These are phyloP conservation scores for Macadamia integrifolia DNA, from an alignment of 164 flowering plant species.

Conservation along the genomic window DNA sequence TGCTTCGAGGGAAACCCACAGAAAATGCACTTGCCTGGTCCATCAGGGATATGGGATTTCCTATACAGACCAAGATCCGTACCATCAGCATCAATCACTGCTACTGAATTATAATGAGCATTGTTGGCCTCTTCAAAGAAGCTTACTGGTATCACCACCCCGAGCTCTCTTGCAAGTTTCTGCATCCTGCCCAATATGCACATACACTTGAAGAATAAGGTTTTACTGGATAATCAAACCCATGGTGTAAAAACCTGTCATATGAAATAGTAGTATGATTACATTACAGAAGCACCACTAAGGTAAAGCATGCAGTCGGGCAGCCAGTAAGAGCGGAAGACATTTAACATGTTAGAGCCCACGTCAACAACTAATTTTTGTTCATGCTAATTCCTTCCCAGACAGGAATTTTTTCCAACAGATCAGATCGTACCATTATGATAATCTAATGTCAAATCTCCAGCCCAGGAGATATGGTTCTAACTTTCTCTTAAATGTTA, in stretches of 20 bases:
- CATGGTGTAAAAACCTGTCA: not conserved
- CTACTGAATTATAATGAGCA: slow-evolving; percentile 95
- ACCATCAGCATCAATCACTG: slow-evolving; percentile 97
- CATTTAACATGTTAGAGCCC: not conserved
- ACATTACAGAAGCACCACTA: not conserved
- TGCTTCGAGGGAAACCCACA: not conserved
- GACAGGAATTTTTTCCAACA: no score
- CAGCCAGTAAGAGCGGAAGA: not conserved
- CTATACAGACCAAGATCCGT: slow-evolving; percentile 88
- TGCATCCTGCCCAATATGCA: slow-evolving; percentile 60
- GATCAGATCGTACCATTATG: no score
- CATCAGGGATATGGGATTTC: slow-evolving; percentile 97
- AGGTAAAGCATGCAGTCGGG: not conserved
- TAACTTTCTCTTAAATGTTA: no score
- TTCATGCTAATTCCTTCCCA: no score
- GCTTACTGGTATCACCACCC: slow-evolving; percentile 93
- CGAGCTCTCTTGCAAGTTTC: slow-evolving; percentile 86
- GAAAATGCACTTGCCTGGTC: slow-evolving; percentile 58
- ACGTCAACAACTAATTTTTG: not conserved
- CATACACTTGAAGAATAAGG: not conserved
- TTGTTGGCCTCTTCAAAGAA: slow-evolving; percentile 98
- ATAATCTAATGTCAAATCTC: no score
- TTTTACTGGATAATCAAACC: not conserved
- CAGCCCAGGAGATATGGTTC: no score
- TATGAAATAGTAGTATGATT: not conserved